Evolutionary conservation across 805 yeast species (phyloP), one percentile per base, ranked within the genome.

Genomic region (Cyberlindnera galapagoensis): DNA sequence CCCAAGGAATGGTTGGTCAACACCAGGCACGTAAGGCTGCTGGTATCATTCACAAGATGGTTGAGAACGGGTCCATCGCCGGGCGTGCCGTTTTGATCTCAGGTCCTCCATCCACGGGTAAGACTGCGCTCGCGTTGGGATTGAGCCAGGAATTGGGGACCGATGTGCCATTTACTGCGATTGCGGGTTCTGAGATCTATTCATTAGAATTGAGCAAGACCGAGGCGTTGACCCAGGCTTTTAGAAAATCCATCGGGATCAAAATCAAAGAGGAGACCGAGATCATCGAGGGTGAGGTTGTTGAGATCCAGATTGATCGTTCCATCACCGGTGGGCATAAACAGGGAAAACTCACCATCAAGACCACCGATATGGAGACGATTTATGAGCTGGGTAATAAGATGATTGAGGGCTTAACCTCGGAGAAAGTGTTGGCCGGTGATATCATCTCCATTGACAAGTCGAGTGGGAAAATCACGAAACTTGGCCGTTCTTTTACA

Each of bases 61-160:
- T 92, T 39, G 87, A 85, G 54, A 87, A 83, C 21, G 95, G 96
- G 31, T 77, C 84, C 44, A 90, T 92, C 60, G 96, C 97, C 15
- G 99, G 99, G 18, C 75, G 97, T 46, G 97, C 97, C 2, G 92
- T 88, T 14, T 63, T 92, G 42, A 70, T 92, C 39, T 97, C 98
- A 0, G 99, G 99, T 24, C 97, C 97, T 9, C 98, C 98, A 18
- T 85, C 95, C 10, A 92, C 98, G 0, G 99, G 99, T 60, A 92
- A 92, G 59, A 92, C 99, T 4, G 99, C 99, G 23, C 74, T 92
- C 49, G 98, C 99, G 10, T 82, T 87, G 81, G 98, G 97, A 12
- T 67, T 82, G 24, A 71, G 87, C 3, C 88, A 81, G 54, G 77
- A 74, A 32, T 64, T 82, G 46, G 80, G 80, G 8, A 54, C 51